phyloP scores from a whole-genome alignment of 2,329 filamentous ascomycete species.

The Thielaviopsis punctulata region DNA sequence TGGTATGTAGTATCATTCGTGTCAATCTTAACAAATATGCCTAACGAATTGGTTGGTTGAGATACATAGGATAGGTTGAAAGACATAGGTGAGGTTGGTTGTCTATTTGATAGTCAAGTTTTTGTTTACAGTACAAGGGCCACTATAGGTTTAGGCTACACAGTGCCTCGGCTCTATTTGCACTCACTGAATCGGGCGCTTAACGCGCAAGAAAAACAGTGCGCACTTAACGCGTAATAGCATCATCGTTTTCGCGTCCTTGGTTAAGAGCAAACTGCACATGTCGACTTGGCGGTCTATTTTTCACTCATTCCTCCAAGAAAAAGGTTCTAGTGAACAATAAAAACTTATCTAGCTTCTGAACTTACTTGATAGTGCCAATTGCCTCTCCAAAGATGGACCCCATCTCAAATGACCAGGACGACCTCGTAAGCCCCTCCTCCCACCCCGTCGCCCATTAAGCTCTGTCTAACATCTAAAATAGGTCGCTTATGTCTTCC shows the following conservation, averaged over 20 bases:
- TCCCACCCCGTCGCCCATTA: not conserved
- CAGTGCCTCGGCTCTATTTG: not conserved
- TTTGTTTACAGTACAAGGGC: not conserved
- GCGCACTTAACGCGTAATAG: not conserved
- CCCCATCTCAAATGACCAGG: conserved; percentile 8
- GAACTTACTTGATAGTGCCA: not conserved
- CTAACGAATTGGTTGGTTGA: not conserved
- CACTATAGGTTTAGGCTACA: not conserved
- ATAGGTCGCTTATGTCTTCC: conserved; percentile 47
- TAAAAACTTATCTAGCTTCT: not conserved
- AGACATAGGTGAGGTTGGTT: too few relatives aligned
- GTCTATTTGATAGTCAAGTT: not conserved
- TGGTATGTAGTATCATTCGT: not conserved
- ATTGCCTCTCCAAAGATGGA: conserved; percentile 8
- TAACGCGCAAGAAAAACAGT: not conserved
- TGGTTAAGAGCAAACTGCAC: not conserved
- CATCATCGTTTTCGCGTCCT: not conserved
- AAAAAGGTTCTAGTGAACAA: not conserved
- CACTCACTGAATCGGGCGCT: not conserved
- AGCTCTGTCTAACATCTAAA: not conserved
- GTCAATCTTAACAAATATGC: not conserved
- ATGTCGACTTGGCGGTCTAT: not conserved
- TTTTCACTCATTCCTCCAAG: not conserved
- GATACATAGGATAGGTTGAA: too few relatives aligned
- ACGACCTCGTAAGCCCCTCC: conserved; percentile 8